phyloP scores from a whole-genome alignment of 192 early-diverging fungal species.

The Dissophora ornata region DNA sequence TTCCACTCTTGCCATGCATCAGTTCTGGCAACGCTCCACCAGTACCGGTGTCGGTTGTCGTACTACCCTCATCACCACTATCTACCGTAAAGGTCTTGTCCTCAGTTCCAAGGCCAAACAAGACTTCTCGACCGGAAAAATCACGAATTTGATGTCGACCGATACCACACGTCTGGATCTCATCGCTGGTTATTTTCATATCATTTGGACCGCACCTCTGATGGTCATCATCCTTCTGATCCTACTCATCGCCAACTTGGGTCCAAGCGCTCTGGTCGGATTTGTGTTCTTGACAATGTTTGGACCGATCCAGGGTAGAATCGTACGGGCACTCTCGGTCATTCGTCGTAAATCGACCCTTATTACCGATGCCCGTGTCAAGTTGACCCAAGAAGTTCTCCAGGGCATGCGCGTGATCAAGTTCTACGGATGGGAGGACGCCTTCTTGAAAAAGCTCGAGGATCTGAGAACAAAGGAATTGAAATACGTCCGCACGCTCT shows the following conservation, averaged over 20 bases:
- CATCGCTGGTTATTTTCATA: slow-evolving; percentile 57
- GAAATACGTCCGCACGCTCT: slow-evolving; percentile 38
- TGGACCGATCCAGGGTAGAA: slow-evolving; percentile 49
- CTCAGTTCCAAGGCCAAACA: slow-evolving; percentile 60
- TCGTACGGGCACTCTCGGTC: slow-evolving; percentile 43
- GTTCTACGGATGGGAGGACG: slow-evolving; percentile 77
- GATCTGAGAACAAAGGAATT: slow-evolving; percentile 55
- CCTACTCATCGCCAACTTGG: slow-evolving; percentile 61
- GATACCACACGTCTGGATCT: slow-evolving; percentile 66
- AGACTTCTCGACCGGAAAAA: slow-evolving; percentile 68
- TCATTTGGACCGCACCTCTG: slow-evolving; percentile 60
- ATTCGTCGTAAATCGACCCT: slow-evolving; percentile 53
- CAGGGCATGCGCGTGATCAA: slow-evolving; percentile 82
- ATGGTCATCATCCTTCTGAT: slow-evolving; percentile 55
- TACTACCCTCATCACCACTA: slow-evolving; percentile 57
- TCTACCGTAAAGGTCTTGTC: slow-evolving; percentile 64
- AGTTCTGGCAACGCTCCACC: slow-evolving; percentile 59
- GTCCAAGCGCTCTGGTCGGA: slow-evolving; percentile 73
- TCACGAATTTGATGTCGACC: slow-evolving; percentile 80
- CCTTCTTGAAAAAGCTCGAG: slow-evolving; percentile 55
- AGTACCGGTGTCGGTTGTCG: slow-evolving; percentile 56
- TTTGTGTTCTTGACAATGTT: slow-evolving; percentile 63
- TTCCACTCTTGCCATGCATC: slow-evolving; percentile 50
- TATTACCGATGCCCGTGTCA: slow-evolving; percentile 81
- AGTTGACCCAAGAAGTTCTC: slow-evolving; percentile 74